phyloP scores from a whole-genome alignment of 2,329 filamentous ascomycete species.

The Alternaria atra region DNA sequence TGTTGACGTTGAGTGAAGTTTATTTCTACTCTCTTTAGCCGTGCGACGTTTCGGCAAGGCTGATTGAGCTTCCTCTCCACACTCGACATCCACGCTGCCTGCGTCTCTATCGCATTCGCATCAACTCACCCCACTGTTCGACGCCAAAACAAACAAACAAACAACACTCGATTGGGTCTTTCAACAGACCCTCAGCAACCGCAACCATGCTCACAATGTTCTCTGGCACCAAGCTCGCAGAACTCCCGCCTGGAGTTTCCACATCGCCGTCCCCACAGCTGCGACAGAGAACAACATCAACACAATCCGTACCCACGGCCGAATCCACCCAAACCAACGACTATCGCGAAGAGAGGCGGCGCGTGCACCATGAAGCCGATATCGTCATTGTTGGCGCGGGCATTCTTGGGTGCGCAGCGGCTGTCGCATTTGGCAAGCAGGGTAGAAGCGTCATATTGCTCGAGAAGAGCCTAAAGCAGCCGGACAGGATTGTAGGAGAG shows the following conservation, averaged over 20 bases:
- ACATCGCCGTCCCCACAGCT: slow-evolving; percentile 20
- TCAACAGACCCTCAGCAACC: slow-evolving; percentile 22
- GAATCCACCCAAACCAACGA: slow-evolving; percentile 29
- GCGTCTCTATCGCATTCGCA: background rate
- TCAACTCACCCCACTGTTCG: background rate
- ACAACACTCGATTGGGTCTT: slow-evolving; percentile 12
- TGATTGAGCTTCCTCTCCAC: background rate
- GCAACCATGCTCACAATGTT: slow-evolving; percentile 38
- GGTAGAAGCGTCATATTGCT: slow-evolving; percentile 90
- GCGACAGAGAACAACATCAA: slow-evolving; percentile 25
- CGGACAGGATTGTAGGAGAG: slow-evolving; percentile 95
- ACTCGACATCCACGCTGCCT: background rate
- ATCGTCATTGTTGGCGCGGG: slow-evolving; percentile 93
- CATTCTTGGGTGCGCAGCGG: slow-evolving; percentile 86
- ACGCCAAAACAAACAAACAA: background rate
- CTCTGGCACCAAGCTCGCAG: slow-evolving; percentile 34
- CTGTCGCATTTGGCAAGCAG: slow-evolving; percentile 85
- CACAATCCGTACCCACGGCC: slow-evolving; percentile 18
- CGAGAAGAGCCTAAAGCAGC: slow-evolving; percentile 88
- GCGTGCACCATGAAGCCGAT: slow-evolving; percentile 72
- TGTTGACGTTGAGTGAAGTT: background rate
- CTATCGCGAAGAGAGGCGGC: slow-evolving; percentile 57
- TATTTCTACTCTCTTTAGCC: slow-evolving; percentile 15
- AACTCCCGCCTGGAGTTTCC: slow-evolving; percentile 33
- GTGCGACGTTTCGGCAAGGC: slow-evolving; percentile 10